Evolutionary conservation across 805 yeast species (phyloP).

Genomic region (Cyberlindnera petersonii): DNA sequence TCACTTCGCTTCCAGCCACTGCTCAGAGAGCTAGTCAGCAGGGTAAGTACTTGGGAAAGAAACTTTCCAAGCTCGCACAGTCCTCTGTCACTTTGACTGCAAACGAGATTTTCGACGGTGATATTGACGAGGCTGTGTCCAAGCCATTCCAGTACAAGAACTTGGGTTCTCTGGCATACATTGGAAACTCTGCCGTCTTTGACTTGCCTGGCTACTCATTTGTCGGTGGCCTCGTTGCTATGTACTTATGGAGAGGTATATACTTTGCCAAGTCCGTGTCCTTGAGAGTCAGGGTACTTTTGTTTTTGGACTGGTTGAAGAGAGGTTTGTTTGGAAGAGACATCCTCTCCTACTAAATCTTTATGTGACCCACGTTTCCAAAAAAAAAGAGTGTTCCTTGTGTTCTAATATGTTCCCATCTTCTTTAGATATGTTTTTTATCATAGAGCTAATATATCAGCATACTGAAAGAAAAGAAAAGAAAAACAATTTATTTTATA

Average conservation of each 20-base stretch:
- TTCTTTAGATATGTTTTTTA: no score
- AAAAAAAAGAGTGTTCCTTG: no score
- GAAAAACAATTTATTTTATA: conserved; percentile 4
- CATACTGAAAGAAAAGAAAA: no score
- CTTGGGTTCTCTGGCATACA: conserved; percentile 63
- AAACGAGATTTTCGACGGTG: conserved; percentile 47
- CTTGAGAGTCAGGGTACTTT: conserved; percentile 55
- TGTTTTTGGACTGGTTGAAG: conserved; percentile 67
- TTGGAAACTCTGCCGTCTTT: conserved; percentile 69
- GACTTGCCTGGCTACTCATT: conserved; percentile 58
- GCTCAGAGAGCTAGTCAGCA: conserved; percentile 74
- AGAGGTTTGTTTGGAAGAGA: conserved; percentile 56
- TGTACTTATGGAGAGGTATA: conserved; percentile 70
- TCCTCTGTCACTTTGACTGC: conserved; percentile 40
- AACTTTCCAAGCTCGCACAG: conserved; percentile 49
- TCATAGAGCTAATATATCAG: no score
- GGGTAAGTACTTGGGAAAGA: conserved; percentile 61
- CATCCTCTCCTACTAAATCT: conserved; percentile 27
- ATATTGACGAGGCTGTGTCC: conserved; percentile 50
- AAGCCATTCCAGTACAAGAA: conserved; percentile 61
- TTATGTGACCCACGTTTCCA: conserved; percentile 1
- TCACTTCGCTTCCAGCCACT: conserved; percentile 67
- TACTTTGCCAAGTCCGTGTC: conserved; percentile 68
- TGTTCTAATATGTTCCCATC: no score
- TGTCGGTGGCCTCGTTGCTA: conserved; percentile 64